These are phyloP conservation scores for Eragrostis curvula DNA, from an alignment of 176 grass and related monocot species.

Conservation along the genomic window DNA sequence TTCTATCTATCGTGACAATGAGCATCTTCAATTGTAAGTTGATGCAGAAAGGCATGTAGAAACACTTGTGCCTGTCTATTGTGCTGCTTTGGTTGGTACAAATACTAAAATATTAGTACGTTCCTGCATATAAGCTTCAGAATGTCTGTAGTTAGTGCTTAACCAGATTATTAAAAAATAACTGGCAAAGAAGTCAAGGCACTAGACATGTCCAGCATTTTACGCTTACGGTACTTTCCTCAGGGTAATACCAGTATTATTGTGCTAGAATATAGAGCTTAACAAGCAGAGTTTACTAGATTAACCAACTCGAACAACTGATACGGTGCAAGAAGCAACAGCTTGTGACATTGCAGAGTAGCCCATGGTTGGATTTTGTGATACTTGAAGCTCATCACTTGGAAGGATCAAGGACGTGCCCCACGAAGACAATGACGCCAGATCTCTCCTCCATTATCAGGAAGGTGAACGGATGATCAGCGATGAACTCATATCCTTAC, in stretches of 20 bases:
- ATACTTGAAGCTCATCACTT: not conserved
- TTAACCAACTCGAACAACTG: not conserved
- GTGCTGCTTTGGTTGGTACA: not conserved
- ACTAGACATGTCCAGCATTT: no score
- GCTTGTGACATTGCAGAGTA: not conserved
- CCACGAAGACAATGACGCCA: conserved; percentile 8
- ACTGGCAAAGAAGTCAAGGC: not conserved
- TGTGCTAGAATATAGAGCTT: not conserved
- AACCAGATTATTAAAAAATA: not conserved
- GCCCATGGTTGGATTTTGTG: not conserved
- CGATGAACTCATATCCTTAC: no score
- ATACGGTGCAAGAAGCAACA: not conserved
- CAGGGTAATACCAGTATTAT: not conserved
- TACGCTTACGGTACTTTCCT: no score
- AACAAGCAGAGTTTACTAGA: not conserved
- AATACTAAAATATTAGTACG: not conserved
- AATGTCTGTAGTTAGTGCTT: not conserved
- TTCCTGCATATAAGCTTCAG: not conserved
- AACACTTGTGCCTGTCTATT: not conserved
- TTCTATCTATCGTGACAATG: not conserved
- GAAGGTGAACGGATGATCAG: conserved; percentile 37
- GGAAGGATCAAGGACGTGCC: conserved; percentile 28
- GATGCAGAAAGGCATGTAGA: not conserved
- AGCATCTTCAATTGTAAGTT: not conserved
- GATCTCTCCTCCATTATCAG: conserved; percentile 43